Evolutionary conservation across 2,329 filamentous ascomycete genomes (phyloP).

Genomic region (Fusarium sp.): DNA sequence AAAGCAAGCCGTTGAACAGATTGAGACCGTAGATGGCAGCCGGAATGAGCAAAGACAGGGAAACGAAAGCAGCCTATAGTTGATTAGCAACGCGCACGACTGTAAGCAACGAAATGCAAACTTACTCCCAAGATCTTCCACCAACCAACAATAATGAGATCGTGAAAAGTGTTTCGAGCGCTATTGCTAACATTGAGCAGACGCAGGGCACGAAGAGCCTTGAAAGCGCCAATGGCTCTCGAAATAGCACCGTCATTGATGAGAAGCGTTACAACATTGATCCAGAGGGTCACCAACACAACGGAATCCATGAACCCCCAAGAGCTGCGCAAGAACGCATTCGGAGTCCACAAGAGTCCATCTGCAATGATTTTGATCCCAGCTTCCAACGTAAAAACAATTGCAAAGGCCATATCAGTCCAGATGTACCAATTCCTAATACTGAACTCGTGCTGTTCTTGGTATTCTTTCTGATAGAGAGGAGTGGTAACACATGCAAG

Average conservation of each 20-base stretch:
- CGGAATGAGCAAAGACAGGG: constrained; percentile 90
- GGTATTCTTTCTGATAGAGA: constrained; percentile 91
- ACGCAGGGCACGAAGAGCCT: constrained; percentile 90
- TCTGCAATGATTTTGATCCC: constrained; percentile 94
- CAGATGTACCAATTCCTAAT: constrained; percentile 92
- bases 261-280: constrained; percentile 88
- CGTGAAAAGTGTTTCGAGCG: constrained; percentile 95
- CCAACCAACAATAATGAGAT: constrained; percentile 90
- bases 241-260: constrained; percentile 86
- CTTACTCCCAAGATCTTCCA: constrained; percentile 90
- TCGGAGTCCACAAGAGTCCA: constrained; percentile 95
- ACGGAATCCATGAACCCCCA: constrained; percentile 97
- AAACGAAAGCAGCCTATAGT: constrained; percentile 83
- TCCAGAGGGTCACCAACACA: constrained; percentile 93
- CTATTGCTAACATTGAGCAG: constrained; percentile 96
- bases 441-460: constrained; percentile 69
- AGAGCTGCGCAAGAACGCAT: constrained; percentile 94
- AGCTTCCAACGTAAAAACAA: constrained; percentile 87
- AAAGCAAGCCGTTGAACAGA: constrained; percentile 86
- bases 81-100: constrained; percentile 1
- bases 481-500: constrained; percentile 95
- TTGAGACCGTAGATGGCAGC: constrained; percentile 98
- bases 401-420: constrained; percentile 89
- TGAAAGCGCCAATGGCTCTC: constrained; percentile 94
- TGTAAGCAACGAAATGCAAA: constrained; percentile 29